These are phyloP conservation scores for Penicillium sp. DNA, from an alignment of 2,329 filamentous ascomycete genomes.

Conservation along the genomic window DNA sequence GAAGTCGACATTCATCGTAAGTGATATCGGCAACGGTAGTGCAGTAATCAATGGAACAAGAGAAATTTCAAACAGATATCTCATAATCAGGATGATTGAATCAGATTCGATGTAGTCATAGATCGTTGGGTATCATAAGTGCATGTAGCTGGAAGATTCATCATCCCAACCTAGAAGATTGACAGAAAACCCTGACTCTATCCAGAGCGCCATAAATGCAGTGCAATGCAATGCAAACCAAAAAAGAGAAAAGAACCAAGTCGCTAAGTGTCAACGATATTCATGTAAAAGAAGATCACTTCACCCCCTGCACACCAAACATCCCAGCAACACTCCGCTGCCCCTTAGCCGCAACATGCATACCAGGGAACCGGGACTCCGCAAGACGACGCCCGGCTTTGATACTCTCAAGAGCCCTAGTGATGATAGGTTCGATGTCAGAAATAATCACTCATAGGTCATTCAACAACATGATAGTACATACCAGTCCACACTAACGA, in stretches of 20 bases:
- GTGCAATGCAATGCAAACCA: slow-evolving; percentile 2
- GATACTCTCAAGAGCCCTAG: slow-evolving; percentile 78
- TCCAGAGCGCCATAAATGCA: not conserved
- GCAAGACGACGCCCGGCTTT: slow-evolving; percentile 70
- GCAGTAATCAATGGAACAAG: not conserved
- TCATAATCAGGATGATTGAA: not conserved
- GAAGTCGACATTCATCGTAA: not conserved
- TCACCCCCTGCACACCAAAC: slow-evolving; percentile 32
- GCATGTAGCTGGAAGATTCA: not conserved
- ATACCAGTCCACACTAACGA: slow-evolving; percentile 77
- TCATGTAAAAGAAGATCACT: not conserved
- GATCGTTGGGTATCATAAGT: slow-evolving; percentile 16
- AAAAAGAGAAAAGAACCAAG: not conserved
- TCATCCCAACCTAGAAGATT: not conserved
- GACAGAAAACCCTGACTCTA: not conserved
- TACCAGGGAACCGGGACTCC: slow-evolving; percentile 67
- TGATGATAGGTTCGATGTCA: slow-evolving; percentile 2
- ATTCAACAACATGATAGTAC: slow-evolving; percentile 26
- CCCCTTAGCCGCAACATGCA: slow-evolving; percentile 60
- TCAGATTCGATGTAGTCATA: not conserved
- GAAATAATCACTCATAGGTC: slow-evolving; percentile 16
- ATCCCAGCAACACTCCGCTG: slow-evolving; percentile 64
- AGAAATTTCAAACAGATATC: not conserved
- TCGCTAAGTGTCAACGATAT: not conserved
- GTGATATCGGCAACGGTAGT: not conserved